Evolutionary conservation across 164 flowering plant genomes (phyloP).

Genomic region (Macadamia tetraphylla): DNA sequence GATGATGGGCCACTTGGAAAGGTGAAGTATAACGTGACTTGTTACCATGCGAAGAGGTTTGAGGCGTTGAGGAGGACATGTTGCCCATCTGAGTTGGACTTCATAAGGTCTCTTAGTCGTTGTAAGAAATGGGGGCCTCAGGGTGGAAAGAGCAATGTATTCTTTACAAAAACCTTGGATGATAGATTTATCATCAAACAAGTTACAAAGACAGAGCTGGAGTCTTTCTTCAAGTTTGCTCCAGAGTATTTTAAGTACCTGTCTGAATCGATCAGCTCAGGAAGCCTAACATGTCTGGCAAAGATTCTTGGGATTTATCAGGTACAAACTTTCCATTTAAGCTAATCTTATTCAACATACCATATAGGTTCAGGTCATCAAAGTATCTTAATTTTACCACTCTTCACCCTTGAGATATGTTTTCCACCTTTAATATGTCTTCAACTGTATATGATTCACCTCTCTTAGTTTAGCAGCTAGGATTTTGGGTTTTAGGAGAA

Average conservation of each 20-base stretch:
- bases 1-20: conserved; percentile 71
- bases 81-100: conserved; percentile 86
- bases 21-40: conserved; percentile 81
- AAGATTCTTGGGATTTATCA: conserved; percentile 94
- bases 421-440: too few relatives aligned
- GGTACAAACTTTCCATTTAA: conserved; percentile 32
- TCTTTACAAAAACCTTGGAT: conserved; percentile 94
- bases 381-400: background rate
- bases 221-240: conserved; percentile 87
- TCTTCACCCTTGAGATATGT: too few relatives aligned
- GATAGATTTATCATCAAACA: conserved; percentile 91
- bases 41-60: conserved; percentile 80
- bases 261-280: conserved; percentile 63
- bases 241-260: conserved; percentile 87
- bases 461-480: background rate
- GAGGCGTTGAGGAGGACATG: conserved; percentile 81
- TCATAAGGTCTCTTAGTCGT: conserved; percentile 79
- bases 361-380: background rate
- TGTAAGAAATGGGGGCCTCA: conserved; percentile 99
- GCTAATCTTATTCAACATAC: background rate
- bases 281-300: conserved; percentile 96
- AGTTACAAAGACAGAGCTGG: conserved; percentile 93
- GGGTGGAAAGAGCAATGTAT: conserved; percentile 98
- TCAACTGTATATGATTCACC: too few relatives aligned
- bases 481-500: background rate